Conservation (phyloP, 2,329 filamentous ascomycete genomes). For the Berkeleyomyces basicola region DNA sequence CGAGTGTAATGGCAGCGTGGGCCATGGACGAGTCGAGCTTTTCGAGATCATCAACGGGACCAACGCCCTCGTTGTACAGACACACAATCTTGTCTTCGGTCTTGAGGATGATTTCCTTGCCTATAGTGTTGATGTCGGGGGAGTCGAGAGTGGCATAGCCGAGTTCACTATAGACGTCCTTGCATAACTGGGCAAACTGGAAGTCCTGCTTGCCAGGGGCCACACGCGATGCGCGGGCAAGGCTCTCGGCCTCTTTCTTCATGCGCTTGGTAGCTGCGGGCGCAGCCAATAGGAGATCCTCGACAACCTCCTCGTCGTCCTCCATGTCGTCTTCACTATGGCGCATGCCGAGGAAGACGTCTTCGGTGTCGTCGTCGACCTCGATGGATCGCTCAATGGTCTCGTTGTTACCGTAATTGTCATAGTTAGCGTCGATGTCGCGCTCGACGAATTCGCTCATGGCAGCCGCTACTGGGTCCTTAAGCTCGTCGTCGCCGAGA, state of each 20-base stretch:
- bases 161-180: constrained; percentile 43
- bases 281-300: constrained; percentile 30
- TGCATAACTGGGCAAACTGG: constrained; percentile 54
- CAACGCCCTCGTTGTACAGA: constrained; percentile 47
- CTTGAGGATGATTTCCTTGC: constrained; percentile 58
- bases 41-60: constrained; percentile 36
- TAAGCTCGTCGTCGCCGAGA: constrained; percentile 22
- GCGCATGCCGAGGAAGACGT: constrained; percentile 35
- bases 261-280: constrained; percentile 38
- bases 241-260: constrained; percentile 37
- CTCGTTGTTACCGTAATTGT: constrained; percentile 4
- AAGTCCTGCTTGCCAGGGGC: constrained; percentile 35
- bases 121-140: constrained; percentile 54
- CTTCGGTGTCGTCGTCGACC: constrained; percentile 27
- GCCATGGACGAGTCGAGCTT: constrained; percentile 40
- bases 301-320: constrained; percentile 11
- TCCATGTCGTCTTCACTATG: constrained; percentile 28
- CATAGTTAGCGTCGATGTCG: constrained; percentile 12
- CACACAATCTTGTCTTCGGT: constrained; percentile 56
- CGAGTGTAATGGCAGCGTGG: constrained; percentile 34
- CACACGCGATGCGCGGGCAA: constrained; percentile 31
- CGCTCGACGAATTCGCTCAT: constrained; percentile 13
- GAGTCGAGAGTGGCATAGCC: constrained; percentile 50
- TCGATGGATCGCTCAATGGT: constrained; percentile 20
- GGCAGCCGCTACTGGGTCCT: constrained; percentile 20